phyloP scores from a whole-genome alignment of 2,329 filamentous ascomycete genomes.

The Beauveria asiatica region DNA sequence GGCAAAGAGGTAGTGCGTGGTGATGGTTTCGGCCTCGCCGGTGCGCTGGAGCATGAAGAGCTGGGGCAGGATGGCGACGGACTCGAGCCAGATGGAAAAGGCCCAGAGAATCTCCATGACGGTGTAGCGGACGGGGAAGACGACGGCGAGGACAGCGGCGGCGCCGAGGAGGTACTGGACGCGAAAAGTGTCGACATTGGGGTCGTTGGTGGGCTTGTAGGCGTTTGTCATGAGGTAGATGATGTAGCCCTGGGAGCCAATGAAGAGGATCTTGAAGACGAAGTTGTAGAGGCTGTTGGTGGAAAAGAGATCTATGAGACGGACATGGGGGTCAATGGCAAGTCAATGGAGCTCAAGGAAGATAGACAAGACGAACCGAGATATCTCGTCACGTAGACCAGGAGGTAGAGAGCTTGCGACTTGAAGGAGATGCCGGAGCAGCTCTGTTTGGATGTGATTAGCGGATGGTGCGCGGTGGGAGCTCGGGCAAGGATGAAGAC shows the following conservation, averaged over 20 bases:
- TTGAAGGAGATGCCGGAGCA: slow-evolving; percentile 98
- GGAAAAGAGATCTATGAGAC: slow-evolving; percentile 66
- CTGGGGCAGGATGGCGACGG: slow-evolving; percentile 92
- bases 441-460: slow-evolving; percentile 67
- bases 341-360: not conserved
- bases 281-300: slow-evolving; percentile 84
- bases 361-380: slow-evolving; percentile 50
- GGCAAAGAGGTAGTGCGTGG: slow-evolving; percentile 93
- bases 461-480: slow-evolving; percentile 14
- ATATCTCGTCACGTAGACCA: slow-evolving; percentile 92
- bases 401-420: slow-evolving; percentile 87
- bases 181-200: slow-evolving; percentile 94
- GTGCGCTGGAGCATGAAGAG: slow-evolving; percentile 97
- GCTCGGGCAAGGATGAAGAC: slow-evolving; percentile 21
- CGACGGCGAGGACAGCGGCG: slow-evolving; percentile 65
- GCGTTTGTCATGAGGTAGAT: slow-evolving; percentile 97
- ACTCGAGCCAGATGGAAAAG: slow-evolving; percentile 97
- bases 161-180: slow-evolving; percentile 87
- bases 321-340: not conserved
- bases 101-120: slow-evolving; percentile 87
- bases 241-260: slow-evolving; percentile 81
- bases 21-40: slow-evolving; percentile 98
- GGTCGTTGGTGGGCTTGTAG: slow-evolving; percentile 95
- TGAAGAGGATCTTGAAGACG: slow-evolving; percentile 92
- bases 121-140: slow-evolving; percentile 81